A percentile compares a stretch with the other conserved stretches of the same genome.
These are phyloP conservation scores for Paramecium tetraurelia DNA, from an alignment of 73 alveolate genomes.

Conservation along the genomic window DNA sequence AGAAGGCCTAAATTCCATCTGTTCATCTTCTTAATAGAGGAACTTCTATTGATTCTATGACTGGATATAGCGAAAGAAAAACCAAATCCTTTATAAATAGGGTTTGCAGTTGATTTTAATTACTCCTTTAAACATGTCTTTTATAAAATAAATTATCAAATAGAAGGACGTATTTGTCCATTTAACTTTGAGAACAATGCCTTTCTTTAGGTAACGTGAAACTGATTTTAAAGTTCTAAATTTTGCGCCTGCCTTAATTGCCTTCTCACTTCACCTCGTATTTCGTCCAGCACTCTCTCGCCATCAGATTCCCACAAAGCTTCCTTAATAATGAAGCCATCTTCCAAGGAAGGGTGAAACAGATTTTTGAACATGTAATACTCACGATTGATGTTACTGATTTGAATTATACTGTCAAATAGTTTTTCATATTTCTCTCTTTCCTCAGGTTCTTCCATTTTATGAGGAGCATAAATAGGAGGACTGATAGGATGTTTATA, in stretches of 20 bases:
- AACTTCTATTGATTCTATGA: neutral
- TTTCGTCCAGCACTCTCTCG: neutral
- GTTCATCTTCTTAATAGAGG: neutral
- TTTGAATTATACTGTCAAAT: neutral
- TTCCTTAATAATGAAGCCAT: constrained; percentile 2
- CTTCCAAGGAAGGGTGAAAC: neutral
- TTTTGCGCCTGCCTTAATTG: neutral
- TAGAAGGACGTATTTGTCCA: neutral
- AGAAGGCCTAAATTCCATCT: constrained; percentile 37
- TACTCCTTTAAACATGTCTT: neutral
- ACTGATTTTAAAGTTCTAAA: neutral
- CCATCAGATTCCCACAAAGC: constrained; percentile 1
- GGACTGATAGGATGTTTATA: constrained; percentile 3
- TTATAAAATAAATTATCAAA: neutral
- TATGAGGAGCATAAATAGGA: constrained; percentile 20
- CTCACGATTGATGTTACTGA: neutral
- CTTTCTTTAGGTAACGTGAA: neutral
- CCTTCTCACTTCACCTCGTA: neutral
- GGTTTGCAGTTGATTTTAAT: neutral
- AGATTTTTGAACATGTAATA: neutral
- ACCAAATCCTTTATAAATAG: neutral
- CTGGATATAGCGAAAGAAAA: neutral
- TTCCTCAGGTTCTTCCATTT: neutral
- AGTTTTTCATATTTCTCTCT: neutral
- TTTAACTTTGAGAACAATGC: neutral